Base-by-base conservation (phyloP, 1,284 basidiomycete genomes). In the Schizopora paradoxa region DNA sequence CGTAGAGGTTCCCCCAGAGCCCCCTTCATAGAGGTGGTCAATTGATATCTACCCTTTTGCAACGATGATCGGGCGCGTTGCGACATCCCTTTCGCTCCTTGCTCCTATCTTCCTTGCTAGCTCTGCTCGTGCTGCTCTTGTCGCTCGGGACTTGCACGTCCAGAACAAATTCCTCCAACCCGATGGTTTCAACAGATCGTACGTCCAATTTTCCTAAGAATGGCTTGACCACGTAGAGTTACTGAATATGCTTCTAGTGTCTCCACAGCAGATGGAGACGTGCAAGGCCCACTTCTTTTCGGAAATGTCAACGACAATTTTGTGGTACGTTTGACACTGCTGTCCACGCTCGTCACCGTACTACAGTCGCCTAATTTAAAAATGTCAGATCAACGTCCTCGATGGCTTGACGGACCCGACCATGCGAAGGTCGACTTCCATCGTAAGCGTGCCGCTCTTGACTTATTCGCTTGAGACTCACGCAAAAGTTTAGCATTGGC, bases 371-470 rank as follows among this genome's bases (percentile, higher is more conserved):
- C 22, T 8, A 16, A n/a, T 13, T 3, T 37, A 6, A 26, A 33
- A 32, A 3, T 61, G 63, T 49, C 48, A 58, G 51, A 51, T 68
- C 41, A 68, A 66, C 38, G 64, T 69, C 36, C 54, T 59, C 16
- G 58, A 67, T 49, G 41, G 59, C 23, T 49, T 69, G 28, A 63
- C 56, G 0, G 63, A 68, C 49, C 54, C 57, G 7, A 58, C 53
- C 2, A 66, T 67, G 64, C 46, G 60, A 16, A 58, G 62, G 43
- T 53, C 56, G 6, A 66, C 66, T 8, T 60, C 63, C 23, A 64
- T 69, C 38, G 66, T 64, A 32, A 46, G 62, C 43, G 14, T n/a
- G 21, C 18, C n/a, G 21, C 13, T 32, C 11, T 16, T 1, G 2
- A 27, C 38, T 8, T 34, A 6, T 41, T 27, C 28, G 23, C 6